These are phyloP conservation scores for Ambrosia hybrid DNA, from an alignment of 140 eudicot species.

Conservation along the genomic window DNA sequence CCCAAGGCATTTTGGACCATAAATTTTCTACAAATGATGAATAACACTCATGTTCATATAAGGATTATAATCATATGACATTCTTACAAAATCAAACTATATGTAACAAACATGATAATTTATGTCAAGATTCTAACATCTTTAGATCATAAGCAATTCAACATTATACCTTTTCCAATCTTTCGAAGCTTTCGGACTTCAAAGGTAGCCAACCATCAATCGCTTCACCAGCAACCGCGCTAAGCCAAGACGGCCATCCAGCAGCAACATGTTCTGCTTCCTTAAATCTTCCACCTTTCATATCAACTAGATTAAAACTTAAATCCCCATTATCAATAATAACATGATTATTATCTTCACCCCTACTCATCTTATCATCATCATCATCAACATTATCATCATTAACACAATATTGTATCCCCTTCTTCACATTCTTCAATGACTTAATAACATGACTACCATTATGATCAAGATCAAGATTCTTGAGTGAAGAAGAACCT, in stretches of 20 bases:
- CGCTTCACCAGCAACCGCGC: conserved; percentile 78
- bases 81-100: not conserved
- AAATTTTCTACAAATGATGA: not conserved
- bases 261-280: conserved; percentile 63
- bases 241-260: conserved; percentile 95
- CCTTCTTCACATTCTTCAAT: conserved; percentile 19
- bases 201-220: conserved; percentile 77
- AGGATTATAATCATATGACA: conserved; percentile 4
- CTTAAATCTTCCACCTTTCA: conserved; percentile 30
- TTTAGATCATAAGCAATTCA: not conserved
- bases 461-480: conserved; percentile 13
- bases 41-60: not conserved
- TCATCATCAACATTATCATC: conserved; percentile 3
- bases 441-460: conserved; percentile 10
- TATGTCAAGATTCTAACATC: not conserved
- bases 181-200: conserved; percentile 50
- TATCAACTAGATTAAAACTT: conserved; percentile 4
- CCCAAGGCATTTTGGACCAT: no score
- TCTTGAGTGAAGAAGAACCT: conserved; percentile 22
- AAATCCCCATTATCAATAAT: not conserved
- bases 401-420: conserved; percentile 11
- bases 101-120: not conserved
- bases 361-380: conserved; percentile 14
- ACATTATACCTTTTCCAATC: conserved; percentile 65
- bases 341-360: conserved; percentile 12